These are phyloP conservation scores for Pleurotus ostreatus DNA, from an alignment of 768 basidiomycete genomes.

Conservation along the genomic window DNA sequence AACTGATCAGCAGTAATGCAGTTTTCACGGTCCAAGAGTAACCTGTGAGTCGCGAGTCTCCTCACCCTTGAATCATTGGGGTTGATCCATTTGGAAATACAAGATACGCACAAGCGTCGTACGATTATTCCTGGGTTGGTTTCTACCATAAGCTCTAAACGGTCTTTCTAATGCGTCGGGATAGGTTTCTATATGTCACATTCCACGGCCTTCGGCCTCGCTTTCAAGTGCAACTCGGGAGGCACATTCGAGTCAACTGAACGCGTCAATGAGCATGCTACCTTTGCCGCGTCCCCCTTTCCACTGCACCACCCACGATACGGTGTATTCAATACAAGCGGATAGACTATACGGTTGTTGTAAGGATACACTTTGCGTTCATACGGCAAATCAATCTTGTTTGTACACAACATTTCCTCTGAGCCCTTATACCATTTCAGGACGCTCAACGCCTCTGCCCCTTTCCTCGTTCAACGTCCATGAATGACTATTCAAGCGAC, in stretches of 20 bases:
- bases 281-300: too few relatives aligned
- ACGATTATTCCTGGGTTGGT: slow-evolving; percentile 29
- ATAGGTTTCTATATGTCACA: slow-evolving; percentile 31
- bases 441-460: too few relatives aligned
- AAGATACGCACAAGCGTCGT: slow-evolving; percentile 25
- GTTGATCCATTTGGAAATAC: not conserved
- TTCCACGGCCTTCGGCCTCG: slow-evolving; percentile 25
- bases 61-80: not conserved
- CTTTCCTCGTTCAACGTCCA: too few relatives aligned
- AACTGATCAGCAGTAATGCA: not conserved
- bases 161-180: not conserved
- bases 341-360: too few relatives aligned
- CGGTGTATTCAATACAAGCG: too few relatives aligned
- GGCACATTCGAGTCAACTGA: slow-evolving; percentile 27
- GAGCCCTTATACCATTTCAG: too few relatives aligned
- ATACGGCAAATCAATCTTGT: too few relatives aligned
- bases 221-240: slow-evolving; percentile 27
- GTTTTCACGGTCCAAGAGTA: slow-evolving; percentile 23
- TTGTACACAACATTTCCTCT: too few relatives aligned
- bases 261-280: not conserved
- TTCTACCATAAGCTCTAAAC: not conserved
- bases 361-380: too few relatives aligned
- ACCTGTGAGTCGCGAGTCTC: slow-evolving; percentile 13
- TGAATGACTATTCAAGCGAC: too few relatives aligned
- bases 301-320: too few relatives aligned